Evolutionary conservation across 2,329 filamentous ascomycete species (phyloP).

Genomic region (Penicillium crustosum): DNA sequence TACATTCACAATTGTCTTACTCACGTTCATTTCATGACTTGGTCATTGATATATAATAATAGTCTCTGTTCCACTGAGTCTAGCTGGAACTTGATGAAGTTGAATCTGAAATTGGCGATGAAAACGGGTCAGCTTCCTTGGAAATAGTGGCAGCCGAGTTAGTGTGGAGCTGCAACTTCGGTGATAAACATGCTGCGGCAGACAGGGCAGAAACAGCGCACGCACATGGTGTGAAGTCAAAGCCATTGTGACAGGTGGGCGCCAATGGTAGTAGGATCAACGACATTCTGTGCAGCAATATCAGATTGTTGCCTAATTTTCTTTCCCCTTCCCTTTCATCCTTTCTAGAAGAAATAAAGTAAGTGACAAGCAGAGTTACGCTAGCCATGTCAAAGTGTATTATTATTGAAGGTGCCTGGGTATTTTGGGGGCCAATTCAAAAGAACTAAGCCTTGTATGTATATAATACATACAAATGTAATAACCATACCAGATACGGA

Average conservation of each 20-base stretch:
- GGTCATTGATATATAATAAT: not conserved
- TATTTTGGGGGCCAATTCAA: not conserved
- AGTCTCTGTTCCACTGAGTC: not conserved
- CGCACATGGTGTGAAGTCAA: constrained; percentile 31
- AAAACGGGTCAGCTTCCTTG: not conserved
- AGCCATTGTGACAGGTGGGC: constrained; percentile 8
- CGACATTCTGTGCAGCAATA: not conserved
- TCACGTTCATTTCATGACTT: not conserved
- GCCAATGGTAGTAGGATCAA: not conserved
- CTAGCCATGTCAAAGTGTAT: not conserved
- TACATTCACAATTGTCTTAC: not conserved
- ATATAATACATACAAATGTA: not conserved
- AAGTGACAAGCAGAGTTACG: too few species aligned
- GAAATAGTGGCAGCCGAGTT: not conserved
- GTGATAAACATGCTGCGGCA: constrained; percentile 25
- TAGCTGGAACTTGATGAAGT: not conserved
- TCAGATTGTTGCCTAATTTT: constrained; percentile 1
- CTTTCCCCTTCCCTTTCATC: too few species aligned
- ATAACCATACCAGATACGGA: not conserved
- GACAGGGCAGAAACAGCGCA: constrained; percentile 12
- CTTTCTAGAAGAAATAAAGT: too few species aligned
- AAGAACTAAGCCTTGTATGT: too few species aligned
- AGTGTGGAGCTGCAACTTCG: not conserved
- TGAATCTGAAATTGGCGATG: not conserved
- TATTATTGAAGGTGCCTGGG: not conserved